Base-by-base conservation (phyloP, 2,329 filamentous ascomycete species). In the Claviceps purpurea region DNA sequence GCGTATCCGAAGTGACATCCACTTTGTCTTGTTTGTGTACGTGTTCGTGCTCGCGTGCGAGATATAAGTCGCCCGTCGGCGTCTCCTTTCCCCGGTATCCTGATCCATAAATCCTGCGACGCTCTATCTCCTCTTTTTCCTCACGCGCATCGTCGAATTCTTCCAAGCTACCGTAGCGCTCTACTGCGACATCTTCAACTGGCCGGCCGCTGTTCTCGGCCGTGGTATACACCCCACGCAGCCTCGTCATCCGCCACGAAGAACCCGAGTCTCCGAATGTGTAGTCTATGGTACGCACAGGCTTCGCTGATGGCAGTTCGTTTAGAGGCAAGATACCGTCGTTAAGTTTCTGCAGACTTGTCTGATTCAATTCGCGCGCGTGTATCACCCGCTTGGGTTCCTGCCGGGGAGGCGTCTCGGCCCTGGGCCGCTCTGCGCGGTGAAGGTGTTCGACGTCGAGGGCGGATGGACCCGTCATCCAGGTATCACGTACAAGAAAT, bases 221-320 rank as follows among this genome's bases (percentile, higher is more conserved):
- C 51, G 84, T 78, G 26, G 80, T 78, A 65, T 95, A 95, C 2
- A 95, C 87, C 11, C 82, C 85, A 58, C 86, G 89, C 37, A 98
- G 78, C 66, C 90, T 96, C 5, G 85, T 95, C 90, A 98, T 95
- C 49, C 94, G 84, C 93, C 94, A 98, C 60, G 89, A 81, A 14
- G 90, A 91, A 0, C 93, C 91, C 6, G 79, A 71, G 65, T 98
- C 93, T 18, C 94, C 93, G 66, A 98, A 94, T 0, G 73, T 87
- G 64, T 97, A 98, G 53, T 79, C 74, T 8, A 94, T 79, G 0
- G 55, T 61, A 26, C 64, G 58, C 52, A 86, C 78, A 50, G 81
- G 73, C 45, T 80, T 69, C 6, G 30, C 40, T 2, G 46, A n/a
- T 3, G 39, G 37, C 34, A 48, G 3, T 2, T 52, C 45, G 2